Evolutionary conservation across 352 stramenopile species (phyloP).

Genomic region (Phytophthora meadii): DNA sequence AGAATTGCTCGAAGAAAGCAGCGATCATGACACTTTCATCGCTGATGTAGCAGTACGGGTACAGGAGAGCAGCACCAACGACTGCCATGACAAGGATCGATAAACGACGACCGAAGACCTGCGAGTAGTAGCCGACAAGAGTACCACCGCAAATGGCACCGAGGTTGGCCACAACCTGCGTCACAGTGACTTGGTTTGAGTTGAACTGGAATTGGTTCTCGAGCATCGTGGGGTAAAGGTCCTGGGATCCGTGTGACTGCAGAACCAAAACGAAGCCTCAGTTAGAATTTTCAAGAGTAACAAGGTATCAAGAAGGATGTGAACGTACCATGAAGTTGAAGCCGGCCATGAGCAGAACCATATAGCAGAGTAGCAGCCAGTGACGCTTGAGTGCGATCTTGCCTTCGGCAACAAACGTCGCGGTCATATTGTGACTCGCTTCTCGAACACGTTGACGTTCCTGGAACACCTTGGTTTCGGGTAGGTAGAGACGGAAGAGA

Average conservation of each 20-base stretch:
- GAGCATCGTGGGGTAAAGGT: slow-evolving; percentile 63
- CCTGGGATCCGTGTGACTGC: slow-evolving; percentile 54
- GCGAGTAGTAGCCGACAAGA: slow-evolving; percentile 63
- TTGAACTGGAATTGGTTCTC: slow-evolving; percentile 56
- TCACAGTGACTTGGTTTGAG: slow-evolving; percentile 53
- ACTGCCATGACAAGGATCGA: slow-evolving; percentile 48
- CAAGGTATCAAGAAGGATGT: background rate
- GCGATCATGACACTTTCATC: slow-evolving; percentile 43
- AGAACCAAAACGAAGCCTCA: slow-evolving; percentile 4
- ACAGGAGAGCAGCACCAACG: slow-evolving; percentile 44
- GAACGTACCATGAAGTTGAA: slow-evolving; percentile 58
- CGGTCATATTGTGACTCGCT: slow-evolving; percentile 39
- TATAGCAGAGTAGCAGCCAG: slow-evolving; percentile 52
- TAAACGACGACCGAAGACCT: slow-evolving; percentile 54
- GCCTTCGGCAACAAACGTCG: slow-evolving; percentile 48
- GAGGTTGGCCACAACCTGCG: slow-evolving; percentile 56
- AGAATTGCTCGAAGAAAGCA: slow-evolving; percentile 52
- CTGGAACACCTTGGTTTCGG: slow-evolving; percentile 54
- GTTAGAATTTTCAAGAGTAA: slow-evolving; percentile 5
- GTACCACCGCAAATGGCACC: slow-evolving; percentile 58
- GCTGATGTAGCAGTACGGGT: slow-evolving; percentile 53
- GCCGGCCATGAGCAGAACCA: slow-evolving; percentile 54
- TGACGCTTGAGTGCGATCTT: slow-evolving; percentile 54
- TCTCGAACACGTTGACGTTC: slow-evolving; percentile 41
- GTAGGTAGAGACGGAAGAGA: slow-evolving; percentile 44